Percentiles rank a stretch among this genome's conserved stretches.
Evolutionary conservation across 805 yeast genomes (phyloP).

Genomic region (Maudiozyma turicensis): DNA sequence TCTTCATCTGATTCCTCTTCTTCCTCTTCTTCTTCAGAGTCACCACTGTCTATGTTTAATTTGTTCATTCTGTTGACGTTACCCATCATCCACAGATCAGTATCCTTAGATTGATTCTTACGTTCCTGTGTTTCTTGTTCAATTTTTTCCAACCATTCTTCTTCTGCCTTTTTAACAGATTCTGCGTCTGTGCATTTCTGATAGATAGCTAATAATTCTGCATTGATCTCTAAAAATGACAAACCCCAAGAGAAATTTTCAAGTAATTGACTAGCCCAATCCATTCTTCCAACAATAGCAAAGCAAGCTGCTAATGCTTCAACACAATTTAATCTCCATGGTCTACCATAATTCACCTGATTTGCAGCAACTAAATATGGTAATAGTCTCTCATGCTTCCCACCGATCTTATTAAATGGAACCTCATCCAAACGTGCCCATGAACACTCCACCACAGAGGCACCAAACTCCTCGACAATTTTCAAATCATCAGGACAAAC

Average conservation of each 20-base stretch:
- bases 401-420: constrained; percentile 91
- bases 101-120: constrained; percentile 40
- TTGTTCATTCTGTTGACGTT: constrained; percentile 49
- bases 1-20: constrained; percentile 9
- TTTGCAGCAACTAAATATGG: constrained; percentile 95
- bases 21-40: constrained; percentile 10
- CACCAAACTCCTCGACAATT: constrained; percentile 71
- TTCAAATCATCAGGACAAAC: constrained; percentile 82
- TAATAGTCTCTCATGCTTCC: constrained; percentile 71
- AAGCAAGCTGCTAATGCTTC: constrained; percentile 97
- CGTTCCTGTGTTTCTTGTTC: constrained; percentile 60
- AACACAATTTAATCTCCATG: constrained; percentile 92
- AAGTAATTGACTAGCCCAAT: constrained; percentile 76
- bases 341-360: constrained; percentile 92
- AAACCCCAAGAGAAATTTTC: constrained; percentile 88
- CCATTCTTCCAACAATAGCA: constrained; percentile 83
- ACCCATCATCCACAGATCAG: constrained; percentile 71
- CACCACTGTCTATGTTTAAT: constrained; percentile 10
- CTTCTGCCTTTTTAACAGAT: constrained; percentile 63
- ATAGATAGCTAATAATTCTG: constrained; percentile 65
- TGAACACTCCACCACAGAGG: constrained; percentile 97
- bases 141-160: constrained; percentile 57
- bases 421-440: constrained; percentile 98
- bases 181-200: constrained; percentile 73
- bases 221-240: constrained; percentile 74